phyloP scores from a whole-genome alignment of 2,329 filamentous ascomycete species.

The Cadophora sp. region DNA sequence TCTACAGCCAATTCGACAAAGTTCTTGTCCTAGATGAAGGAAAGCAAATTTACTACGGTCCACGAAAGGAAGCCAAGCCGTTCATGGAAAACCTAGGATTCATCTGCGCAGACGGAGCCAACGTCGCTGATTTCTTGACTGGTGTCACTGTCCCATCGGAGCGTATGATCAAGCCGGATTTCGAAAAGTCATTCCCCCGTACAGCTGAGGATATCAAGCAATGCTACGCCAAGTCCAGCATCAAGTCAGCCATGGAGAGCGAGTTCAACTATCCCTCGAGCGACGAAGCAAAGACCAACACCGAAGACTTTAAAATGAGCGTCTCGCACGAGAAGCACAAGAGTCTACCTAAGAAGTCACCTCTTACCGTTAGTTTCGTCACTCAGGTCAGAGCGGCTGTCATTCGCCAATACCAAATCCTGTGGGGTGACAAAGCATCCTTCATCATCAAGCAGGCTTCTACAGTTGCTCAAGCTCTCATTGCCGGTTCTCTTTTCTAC shows the following conservation, averaged over 20 bases:
- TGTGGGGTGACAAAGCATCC: slow-evolving; percentile 69
- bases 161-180: slow-evolving; percentile 60
- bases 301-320: slow-evolving; percentile 59
- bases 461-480: slow-evolving; percentile 64
- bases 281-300: slow-evolving; percentile 51
- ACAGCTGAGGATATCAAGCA: slow-evolving; percentile 52
- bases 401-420: slow-evolving; percentile 67
- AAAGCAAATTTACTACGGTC: slow-evolving; percentile 70
- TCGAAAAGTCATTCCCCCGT: slow-evolving; percentile 53
- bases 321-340: slow-evolving; percentile 62
- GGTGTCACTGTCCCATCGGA: slow-evolving; percentile 64
- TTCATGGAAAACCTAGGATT: slow-evolving; percentile 73
- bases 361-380: slow-evolving; percentile 61
- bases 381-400: slow-evolving; percentile 64
- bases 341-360: slow-evolving; percentile 58
- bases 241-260: slow-evolving; percentile 56
- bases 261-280: slow-evolving; percentile 65
- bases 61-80: slow-evolving; percentile 61
- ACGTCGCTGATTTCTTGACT: slow-evolving; percentile 70
- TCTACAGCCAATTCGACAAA: slow-evolving; percentile 75
- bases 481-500: slow-evolving; percentile 73
- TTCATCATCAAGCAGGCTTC: slow-evolving; percentile 67
- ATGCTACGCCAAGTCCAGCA: slow-evolving; percentile 59
- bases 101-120: slow-evolving; percentile 65
- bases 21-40: slow-evolving; percentile 72